Evolutionary conservation across 1,139 yeast genomes (phyloP).

Genomic region (Pichia inconspicua): DNA sequence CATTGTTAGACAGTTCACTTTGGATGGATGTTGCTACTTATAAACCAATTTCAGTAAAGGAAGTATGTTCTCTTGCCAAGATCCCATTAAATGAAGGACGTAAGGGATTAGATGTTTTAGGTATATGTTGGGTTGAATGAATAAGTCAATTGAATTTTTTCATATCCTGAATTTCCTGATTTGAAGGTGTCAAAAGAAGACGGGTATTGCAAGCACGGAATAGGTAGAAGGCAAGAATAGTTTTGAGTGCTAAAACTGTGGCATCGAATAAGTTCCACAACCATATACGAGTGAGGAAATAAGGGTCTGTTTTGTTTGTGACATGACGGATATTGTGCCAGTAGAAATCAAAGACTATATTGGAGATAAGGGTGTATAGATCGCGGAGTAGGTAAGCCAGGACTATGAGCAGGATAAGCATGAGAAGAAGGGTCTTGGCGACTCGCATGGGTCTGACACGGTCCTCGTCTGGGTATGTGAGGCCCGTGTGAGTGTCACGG

Average conservation of each 20-base stretch:
- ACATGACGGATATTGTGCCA: slow-evolving; percentile 9
- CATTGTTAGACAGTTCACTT: background rate
- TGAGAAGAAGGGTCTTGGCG: slow-evolving; percentile 6
- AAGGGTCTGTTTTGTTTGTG: background rate
- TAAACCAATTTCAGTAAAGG: slow-evolving; percentile 20
- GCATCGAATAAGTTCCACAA: slow-evolving; percentile 9
- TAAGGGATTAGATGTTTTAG: slow-evolving; percentile 22
- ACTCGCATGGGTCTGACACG: slow-evolving; percentile 4
- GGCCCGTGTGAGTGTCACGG: slow-evolving; percentile 5
- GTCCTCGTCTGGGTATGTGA: slow-evolving; percentile 10
- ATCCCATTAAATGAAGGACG: background rate
- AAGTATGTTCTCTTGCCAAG: slow-evolving; percentile 5
- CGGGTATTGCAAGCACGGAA: slow-evolving; percentile 17
- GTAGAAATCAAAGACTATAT: slow-evolving; percentile 7
- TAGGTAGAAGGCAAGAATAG: slow-evolving; percentile 10
- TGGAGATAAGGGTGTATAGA: slow-evolving; percentile 1
- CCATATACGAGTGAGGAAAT: slow-evolving; percentile 6
- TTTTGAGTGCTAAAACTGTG: slow-evolving; percentile 13
- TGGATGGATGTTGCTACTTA: slow-evolving; percentile 15
- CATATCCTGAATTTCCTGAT: slow-evolving; percentile 18
- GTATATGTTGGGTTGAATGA: slow-evolving; percentile 22
- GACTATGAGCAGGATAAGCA: background rate
- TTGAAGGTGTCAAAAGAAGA: slow-evolving; percentile 19
- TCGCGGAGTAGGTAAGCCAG: slow-evolving; percentile 1
- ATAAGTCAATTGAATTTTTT: slow-evolving; percentile 19